Conservation (phyloP, 163 green algal genomes). For the Chloromonas sp. region DNA sequence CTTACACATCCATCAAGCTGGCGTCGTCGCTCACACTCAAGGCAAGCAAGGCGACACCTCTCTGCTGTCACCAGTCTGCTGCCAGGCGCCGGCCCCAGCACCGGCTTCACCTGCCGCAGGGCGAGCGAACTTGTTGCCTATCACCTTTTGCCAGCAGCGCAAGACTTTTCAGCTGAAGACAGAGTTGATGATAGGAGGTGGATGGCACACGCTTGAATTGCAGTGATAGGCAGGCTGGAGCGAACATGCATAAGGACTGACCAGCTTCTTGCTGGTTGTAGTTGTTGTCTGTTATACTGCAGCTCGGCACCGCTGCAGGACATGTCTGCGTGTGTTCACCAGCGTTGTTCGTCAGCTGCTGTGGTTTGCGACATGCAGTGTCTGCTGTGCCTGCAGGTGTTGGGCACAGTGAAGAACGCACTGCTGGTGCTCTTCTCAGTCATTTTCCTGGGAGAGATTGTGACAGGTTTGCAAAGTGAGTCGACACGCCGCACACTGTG, state of each 20-base stretch:
- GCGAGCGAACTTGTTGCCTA: too few relatives aligned
- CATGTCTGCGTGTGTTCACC: not conserved
- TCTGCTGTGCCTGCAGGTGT: slow-evolving; percentile 37
- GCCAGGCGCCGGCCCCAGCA: too few relatives aligned
- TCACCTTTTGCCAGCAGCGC: too few relatives aligned
- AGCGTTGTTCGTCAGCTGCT: not conserved
- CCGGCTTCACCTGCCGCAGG: too few relatives aligned
- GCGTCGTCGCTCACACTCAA: slow-evolving; percentile 67
- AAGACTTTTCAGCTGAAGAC: too few relatives aligned
- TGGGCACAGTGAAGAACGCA: slow-evolving; percentile 84
- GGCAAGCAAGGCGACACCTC: slow-evolving; percentile 10
- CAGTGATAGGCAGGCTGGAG: too few relatives aligned
- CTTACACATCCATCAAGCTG: slow-evolving; percentile 85
- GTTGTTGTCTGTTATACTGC: too few relatives aligned
- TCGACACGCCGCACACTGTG: not conserved
- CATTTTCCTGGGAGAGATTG: slow-evolving; percentile 63
- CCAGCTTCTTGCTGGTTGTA: too few relatives aligned
- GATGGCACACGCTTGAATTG: too few relatives aligned
- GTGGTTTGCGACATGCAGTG: not conserved
- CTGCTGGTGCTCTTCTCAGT: slow-evolving; percentile 76
- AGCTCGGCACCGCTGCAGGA: not conserved
- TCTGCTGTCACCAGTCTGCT: too few relatives aligned
- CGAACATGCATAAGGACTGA: too few relatives aligned
- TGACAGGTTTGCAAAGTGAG: slow-evolving; percentile 46
- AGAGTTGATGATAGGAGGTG: too few relatives aligned